These are phyloP conservation scores for Phytophthora crassamura DNA, from an alignment of 352 stramenopile genomes.

Conservation along the genomic window DNA sequence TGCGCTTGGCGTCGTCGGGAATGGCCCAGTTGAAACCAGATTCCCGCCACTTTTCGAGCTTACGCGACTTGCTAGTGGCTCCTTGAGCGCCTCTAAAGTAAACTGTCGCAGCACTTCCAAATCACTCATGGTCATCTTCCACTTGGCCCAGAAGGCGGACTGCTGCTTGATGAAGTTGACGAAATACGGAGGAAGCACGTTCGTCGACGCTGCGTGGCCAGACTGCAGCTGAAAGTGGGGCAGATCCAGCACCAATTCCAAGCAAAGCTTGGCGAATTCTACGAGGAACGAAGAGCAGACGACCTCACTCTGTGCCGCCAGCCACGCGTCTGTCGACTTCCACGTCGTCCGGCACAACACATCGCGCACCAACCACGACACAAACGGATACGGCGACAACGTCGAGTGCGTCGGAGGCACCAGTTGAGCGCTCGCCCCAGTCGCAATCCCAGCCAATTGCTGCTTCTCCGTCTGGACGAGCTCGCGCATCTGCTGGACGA, in stretches of 20 bases:
- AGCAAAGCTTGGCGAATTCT: slow-evolving; percentile 76
- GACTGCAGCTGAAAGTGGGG: slow-evolving; percentile 70
- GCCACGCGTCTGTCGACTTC: slow-evolving; percentile 78
- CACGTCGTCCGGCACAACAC: slow-evolving; percentile 82
- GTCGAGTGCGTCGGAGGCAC: slow-evolving; percentile 34
- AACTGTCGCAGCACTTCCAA: slow-evolving; percentile 67
- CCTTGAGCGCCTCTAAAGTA: slow-evolving; percentile 60
- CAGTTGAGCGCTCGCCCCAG: slow-evolving; percentile 24
- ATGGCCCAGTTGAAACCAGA: slow-evolving; percentile 23
- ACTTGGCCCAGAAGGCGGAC: slow-evolving; percentile 70
- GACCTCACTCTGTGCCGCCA: slow-evolving; percentile 57
- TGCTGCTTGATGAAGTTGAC: slow-evolving; percentile 90
- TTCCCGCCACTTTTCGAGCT: slow-evolving; percentile 15
- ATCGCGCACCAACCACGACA: slow-evolving; percentile 87
- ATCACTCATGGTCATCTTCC: slow-evolving; percentile 69
- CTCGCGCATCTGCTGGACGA: slow-evolving; percentile 86
- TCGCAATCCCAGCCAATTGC: slow-evolving; percentile 42
- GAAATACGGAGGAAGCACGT: slow-evolving; percentile 84
- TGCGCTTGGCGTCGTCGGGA: slow-evolving; percentile 52
- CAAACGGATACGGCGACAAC: slow-evolving; percentile 76
- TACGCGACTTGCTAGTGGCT: slow-evolving; percentile 46
- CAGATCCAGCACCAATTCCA: slow-evolving; percentile 80
- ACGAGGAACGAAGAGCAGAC: slow-evolving; percentile 74
- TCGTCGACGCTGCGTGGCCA: slow-evolving; percentile 57
- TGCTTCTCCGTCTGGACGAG: slow-evolving; percentile 71